Conservation (phyloP, 2,329 filamentous ascomycete genomes). For the Verruconis gallopava region DNA sequence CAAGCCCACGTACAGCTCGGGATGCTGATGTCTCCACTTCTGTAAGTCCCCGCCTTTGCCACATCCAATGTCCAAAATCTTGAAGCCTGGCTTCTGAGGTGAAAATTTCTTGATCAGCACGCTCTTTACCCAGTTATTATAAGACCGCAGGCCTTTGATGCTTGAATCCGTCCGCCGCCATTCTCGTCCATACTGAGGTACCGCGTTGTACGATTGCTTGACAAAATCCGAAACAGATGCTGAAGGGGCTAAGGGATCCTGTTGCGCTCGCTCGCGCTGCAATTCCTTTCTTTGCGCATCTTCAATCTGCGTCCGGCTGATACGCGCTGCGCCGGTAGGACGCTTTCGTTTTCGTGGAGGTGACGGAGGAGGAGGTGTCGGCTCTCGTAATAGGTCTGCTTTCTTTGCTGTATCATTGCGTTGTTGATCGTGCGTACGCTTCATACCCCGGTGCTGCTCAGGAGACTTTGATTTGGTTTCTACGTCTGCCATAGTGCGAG, state of each 20-base stretch:
- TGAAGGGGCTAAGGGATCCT: not conserved
- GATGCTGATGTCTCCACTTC: constrained; percentile 86
- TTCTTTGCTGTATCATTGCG: not conserved
- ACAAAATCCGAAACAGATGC: constrained; percentile 69
- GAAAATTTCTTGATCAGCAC: constrained; percentile 95
- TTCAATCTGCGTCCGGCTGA: constrained; percentile 6
- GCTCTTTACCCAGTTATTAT: constrained; percentile 99
- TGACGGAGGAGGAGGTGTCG: constrained; percentile 10
- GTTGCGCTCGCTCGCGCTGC: not conserved
- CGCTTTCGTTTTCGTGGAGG: constrained; percentile 11
- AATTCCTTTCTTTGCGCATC: constrained; percentile 3
- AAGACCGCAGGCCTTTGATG: constrained; percentile 85
- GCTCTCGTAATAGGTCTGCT: not conserved
- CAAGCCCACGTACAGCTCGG: constrained; percentile 87
- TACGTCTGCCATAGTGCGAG: not conserved
- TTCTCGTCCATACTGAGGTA: constrained; percentile 82
- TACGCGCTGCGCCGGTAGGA: constrained; percentile 8
- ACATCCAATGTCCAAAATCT: constrained; percentile 83
- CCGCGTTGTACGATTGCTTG: constrained; percentile 87
- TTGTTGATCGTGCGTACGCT: not conserved
- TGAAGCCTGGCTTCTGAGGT: constrained; percentile 20
- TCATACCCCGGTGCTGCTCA: too few relatives aligned
- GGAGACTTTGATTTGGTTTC: not conserved
- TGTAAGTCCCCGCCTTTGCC: constrained; percentile 91
- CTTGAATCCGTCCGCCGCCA: constrained; percentile 90